A percentile compares a stretch with the other conserved stretches of the same genome.
These are phyloP conservation scores for Bjerkandera adusta DNA, from an alignment of 1,284 basidiomycete species.

Conservation along the genomic window DNA sequence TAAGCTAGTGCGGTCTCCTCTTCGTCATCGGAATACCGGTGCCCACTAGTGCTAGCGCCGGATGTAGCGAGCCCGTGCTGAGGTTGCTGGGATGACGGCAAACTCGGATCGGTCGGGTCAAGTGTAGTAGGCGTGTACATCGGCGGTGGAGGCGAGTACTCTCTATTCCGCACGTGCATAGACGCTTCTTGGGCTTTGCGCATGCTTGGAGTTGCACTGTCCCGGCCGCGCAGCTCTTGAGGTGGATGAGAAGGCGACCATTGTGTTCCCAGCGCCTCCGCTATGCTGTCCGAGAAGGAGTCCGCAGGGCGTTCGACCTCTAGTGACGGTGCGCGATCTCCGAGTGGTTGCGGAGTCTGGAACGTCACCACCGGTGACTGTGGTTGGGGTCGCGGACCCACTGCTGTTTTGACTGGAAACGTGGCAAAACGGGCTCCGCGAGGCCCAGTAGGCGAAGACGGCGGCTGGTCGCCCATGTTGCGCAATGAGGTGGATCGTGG, in stretches of 20 bases:
- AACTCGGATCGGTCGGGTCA: slow-evolving; percentile 13
- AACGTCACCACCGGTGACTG: slow-evolving; percentile 6
- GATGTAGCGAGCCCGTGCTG: too few relatives aligned
- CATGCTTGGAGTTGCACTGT: slow-evolving; percentile 16
- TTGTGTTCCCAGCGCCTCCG: slow-evolving; percentile 41
- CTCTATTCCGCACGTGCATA: slow-evolving; percentile 10
- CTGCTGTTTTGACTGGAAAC: slow-evolving; percentile 43
- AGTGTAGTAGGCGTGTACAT: slow-evolving; percentile 17
- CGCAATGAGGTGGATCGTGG: slow-evolving; percentile 23
- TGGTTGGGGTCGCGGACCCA: slow-evolving; percentile 22
- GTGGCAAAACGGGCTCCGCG: slow-evolving; percentile 50
- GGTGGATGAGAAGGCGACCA: slow-evolving; percentile 7
- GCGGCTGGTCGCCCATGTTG: slow-evolving; percentile 11
- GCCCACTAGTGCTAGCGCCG: too few relatives aligned
- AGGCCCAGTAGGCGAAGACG: slow-evolving; percentile 16
- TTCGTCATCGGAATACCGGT: slow-evolving; percentile 12
- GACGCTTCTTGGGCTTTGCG: slow-evolving; percentile 1
- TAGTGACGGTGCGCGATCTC: slow-evolving; percentile 33
- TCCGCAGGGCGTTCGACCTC: slow-evolving; percentile 25
- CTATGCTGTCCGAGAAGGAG: slow-evolving; percentile 53
- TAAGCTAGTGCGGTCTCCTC: slow-evolving; percentile 38
- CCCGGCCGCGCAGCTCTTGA: slow-evolving; percentile 7
- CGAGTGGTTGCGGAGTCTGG: slow-evolving; percentile 15
- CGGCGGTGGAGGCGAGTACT: slow-evolving; percentile 10
- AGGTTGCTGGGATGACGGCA: slow-evolving; percentile 26